Percentiles rank a stretch among this genome's conserved stretches.
Conservation (phyloP, 1,284 basidiomycete species). For the Taiwanofungus camphoratus region DNA sequence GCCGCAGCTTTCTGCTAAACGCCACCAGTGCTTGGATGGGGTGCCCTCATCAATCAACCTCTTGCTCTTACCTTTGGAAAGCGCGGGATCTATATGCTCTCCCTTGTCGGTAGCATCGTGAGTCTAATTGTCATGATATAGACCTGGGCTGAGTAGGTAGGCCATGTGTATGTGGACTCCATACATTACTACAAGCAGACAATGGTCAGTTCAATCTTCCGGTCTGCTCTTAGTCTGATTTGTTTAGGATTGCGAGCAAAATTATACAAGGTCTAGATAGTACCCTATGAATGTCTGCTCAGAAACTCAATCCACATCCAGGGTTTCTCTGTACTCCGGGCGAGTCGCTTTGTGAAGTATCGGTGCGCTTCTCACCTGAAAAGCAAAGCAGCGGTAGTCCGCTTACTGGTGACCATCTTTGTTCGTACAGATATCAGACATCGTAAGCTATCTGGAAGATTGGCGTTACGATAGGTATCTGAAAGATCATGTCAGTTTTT, state of each 20-base stretch:
- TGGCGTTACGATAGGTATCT: background rate
- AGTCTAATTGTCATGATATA: background rate
- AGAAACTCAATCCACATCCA: too few relatives aligned
- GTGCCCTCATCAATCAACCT: background rate
- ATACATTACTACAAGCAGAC: background rate
- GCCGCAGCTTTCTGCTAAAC: background rate
- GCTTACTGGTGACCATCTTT: too few relatives aligned
- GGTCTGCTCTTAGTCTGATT: background rate
- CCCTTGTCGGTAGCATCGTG: background rate
- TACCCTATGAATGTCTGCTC: too few relatives aligned
- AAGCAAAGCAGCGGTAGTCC: too few relatives aligned
- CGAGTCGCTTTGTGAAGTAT: constrained; percentile 2
- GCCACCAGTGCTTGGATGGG: background rate
- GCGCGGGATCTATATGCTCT: background rate
- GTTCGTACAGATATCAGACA: background rate
- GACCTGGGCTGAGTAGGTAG: background rate
- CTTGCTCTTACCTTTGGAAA: constrained; percentile 1
- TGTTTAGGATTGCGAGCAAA: constrained; percentile 1
- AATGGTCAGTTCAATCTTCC: background rate
- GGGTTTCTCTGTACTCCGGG: background rate
- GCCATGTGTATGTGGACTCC: constrained; percentile 1
- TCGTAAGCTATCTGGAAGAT: background rate
- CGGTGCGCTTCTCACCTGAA: background rate
- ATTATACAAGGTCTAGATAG: background rate
- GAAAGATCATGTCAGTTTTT: background rate